Evolutionary conservation across 2,329 filamentous ascomycete genomes (phyloP).

Genomic region (Colletotrichum lindemuthianum): DNA sequence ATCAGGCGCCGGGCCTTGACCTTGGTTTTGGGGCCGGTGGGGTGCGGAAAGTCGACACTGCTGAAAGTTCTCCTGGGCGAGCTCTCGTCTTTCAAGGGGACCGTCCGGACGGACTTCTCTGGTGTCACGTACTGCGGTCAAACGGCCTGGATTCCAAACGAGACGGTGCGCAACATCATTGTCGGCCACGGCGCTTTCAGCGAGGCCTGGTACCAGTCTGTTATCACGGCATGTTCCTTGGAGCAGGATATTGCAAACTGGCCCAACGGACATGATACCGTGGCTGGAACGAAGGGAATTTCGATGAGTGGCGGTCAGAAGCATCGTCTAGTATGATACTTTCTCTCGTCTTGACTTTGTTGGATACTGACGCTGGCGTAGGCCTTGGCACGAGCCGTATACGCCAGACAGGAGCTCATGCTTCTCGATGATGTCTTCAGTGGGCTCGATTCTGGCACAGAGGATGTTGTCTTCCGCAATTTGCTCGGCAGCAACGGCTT

Average conservation of each 20-base stretch:
- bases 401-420: slow-evolving; percentile 39
- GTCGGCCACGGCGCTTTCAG: slow-evolving; percentile 42
- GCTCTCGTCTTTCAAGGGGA: slow-evolving; percentile 35
- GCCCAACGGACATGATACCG: slow-evolving; percentile 45
- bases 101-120: slow-evolving; percentile 31
- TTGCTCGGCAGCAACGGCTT: slow-evolving; percentile 41
- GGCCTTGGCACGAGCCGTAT: slow-evolving; percentile 44
- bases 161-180: slow-evolving; percentile 46
- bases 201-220: slow-evolving; percentile 43
- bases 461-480: slow-evolving; percentile 39
- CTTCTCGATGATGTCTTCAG: slow-evolving; percentile 47
- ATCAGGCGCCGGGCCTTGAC: slow-evolving; percentile 34
- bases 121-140: slow-evolving; percentile 41
- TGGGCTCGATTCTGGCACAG: slow-evolving; percentile 43
- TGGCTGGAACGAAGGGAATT: slow-evolving; percentile 49
- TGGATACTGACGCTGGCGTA: slow-evolving; percentile 1
- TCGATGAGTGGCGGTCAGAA: slow-evolving; percentile 51
- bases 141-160: slow-evolving; percentile 44
- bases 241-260: slow-evolving; percentile 43
- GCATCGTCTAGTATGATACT: slow-evolving; percentile 40
- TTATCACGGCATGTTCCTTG: slow-evolving; percentile 48
- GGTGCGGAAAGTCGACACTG: slow-evolving; percentile 49
- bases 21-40: slow-evolving; percentile 47
- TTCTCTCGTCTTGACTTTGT: rapidly evolving
- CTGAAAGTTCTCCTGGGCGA: slow-evolving; percentile 46